phyloP scores from a whole-genome alignment of 768 basidiomycete genomes.

The Macrolepiota fuliginosa region DNA sequence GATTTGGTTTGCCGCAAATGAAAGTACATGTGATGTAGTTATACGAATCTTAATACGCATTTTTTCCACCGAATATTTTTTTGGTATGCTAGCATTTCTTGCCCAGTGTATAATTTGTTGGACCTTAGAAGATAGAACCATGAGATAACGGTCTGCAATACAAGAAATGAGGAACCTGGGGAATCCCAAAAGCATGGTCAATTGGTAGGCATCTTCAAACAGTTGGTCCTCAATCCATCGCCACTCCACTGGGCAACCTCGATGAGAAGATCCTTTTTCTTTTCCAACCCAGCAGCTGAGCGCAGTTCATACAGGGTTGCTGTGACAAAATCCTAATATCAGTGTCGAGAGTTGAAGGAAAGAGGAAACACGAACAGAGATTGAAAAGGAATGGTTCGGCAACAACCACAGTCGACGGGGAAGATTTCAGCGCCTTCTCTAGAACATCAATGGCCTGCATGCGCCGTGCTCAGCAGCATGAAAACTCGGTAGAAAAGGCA shows the following conservation, averaged over 20 bases:
- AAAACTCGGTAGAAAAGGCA: background rate
- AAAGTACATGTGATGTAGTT: background rate
- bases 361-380: constrained; percentile 51
- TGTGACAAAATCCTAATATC: constrained; percentile 22
- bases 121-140: background rate
- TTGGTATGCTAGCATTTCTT: background rate
- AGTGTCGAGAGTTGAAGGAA: background rate
- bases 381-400: constrained; percentile 87
- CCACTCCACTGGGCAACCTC: constrained; percentile 87
- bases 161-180: background rate
- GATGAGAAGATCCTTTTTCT: constrained; percentile 70
- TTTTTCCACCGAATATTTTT: background rate
- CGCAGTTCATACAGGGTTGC: constrained; percentile 84
- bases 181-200: constrained; percentile 19
- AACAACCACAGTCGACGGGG: constrained; percentile 69
- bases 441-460: constrained; percentile 66
- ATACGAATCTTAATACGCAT: background rate
- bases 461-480: background rate
- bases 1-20: background rate
- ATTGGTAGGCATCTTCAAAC: constrained; percentile 74
- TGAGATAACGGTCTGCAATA: too few relatives aligned
- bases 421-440: constrained; percentile 57
- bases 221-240: constrained; percentile 73
- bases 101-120: background rate
- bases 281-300: constrained; percentile 67